These are phyloP conservation scores for Aphanocladium album DNA, from an alignment of 2,329 filamentous ascomycete genomes.

Conservation along the genomic window DNA sequence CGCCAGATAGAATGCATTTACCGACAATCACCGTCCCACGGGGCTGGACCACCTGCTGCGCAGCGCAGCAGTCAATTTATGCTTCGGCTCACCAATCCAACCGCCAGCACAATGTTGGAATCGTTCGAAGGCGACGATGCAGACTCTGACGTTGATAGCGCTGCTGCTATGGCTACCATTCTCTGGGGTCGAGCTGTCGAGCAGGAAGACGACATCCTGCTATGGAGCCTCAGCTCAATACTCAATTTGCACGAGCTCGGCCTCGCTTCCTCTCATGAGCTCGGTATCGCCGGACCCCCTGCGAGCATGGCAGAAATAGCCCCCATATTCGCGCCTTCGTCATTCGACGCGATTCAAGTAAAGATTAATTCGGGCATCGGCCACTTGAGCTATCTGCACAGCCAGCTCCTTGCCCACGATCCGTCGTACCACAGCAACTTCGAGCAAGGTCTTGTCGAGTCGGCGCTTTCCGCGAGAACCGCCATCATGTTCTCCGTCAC, in stretches of 20 bases:
- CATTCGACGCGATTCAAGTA: background rate
- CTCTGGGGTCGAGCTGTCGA: background rate
- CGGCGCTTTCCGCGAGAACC: background rate
- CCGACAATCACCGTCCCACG: background rate
- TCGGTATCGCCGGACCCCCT: background rate
- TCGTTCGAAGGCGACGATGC: background rate
- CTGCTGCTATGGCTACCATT: background rate
- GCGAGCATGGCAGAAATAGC: background rate
- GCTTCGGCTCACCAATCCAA: background rate
- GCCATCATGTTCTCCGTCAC: background rate
- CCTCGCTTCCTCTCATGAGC: background rate
- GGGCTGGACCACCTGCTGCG: background rate
- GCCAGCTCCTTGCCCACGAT: background rate
- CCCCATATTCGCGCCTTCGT: background rate
- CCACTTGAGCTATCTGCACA: background rate
- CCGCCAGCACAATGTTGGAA: background rate
- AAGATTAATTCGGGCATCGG: background rate
- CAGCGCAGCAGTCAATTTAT: background rate
- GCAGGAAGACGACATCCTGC: background rate
- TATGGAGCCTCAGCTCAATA: background rate
- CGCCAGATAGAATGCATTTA: background rate
- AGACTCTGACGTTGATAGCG: background rate
- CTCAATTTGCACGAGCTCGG: background rate
- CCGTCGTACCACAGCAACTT: background rate
- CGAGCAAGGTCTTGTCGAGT: background rate